Evolutionary conservation across 2,329 filamentous ascomycete genomes (phyloP), one percentile per base, ranked within the genome.

Genomic region (Thelonectria rubi): DNA sequence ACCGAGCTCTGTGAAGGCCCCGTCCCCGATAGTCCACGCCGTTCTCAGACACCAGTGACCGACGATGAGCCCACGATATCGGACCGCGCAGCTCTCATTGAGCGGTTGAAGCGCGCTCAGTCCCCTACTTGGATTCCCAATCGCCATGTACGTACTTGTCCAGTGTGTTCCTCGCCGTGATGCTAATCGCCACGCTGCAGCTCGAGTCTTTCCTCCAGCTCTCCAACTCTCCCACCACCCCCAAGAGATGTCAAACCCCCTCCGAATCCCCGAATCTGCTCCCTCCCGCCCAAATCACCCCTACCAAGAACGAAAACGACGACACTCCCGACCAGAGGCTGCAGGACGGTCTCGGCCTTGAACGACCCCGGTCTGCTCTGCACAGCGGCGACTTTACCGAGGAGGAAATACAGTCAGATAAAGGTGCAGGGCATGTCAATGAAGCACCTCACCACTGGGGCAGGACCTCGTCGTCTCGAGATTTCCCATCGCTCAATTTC

Each of bases 21-120:
- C 1, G 47, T 88, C 15, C 75, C 73, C 24, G 82, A 84, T 47
- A 81, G 76, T 50, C 80, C 79, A 15, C 63, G 55, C 24, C 67
- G 59, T 32, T 66, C 75, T 10, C 46, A 62, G 21, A 68, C 65
- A 12, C 69, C 70, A 7, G 65, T 62, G 15, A 58, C 24, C 32
- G 69, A 73, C 21, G 69, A 70, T 50, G 73, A 72, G 15, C 62
- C 60, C 24, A 70, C 78, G 12, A 81, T 80, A 37, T 83, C 82
- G 17, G 88, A 93, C 74, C 86, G 94, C 65, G 87, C 88, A 59
- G 90, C 94, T 76, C 81, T 97, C 69, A 97, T 98, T 59, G 87
- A 93, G 76, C 86, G 89, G 66, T 84, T 97, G 67, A 97, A 97
- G 79, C 87, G 86, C 75, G 88, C 88, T 32, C 88, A 93, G 77